A percentile compares a stretch with the other conserved stretches of the same genome.
Conservation (phyloP, 2,329 filamentous ascomycete species). For the Sclerotinia sclerotiorum region DNA sequence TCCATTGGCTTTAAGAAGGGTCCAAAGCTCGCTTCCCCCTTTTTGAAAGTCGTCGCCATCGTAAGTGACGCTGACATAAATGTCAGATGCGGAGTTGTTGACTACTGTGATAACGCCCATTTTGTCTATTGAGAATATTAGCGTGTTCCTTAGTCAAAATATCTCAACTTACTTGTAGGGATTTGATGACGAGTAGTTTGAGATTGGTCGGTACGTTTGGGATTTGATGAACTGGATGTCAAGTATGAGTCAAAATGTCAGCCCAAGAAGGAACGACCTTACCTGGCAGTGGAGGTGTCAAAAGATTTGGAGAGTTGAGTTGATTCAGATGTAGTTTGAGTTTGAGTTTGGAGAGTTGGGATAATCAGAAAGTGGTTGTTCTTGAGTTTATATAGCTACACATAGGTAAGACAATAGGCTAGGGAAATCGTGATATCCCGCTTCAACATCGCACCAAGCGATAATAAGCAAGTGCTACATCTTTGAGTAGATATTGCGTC, state of each 20-base stretch:
- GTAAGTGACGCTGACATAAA: slow-evolving; percentile 16
- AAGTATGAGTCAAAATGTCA: background rate
- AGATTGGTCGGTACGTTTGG: background rate
- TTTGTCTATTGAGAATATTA: slow-evolving; percentile 11
- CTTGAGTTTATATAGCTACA: slow-evolving; percentile 17
- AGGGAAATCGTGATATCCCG: background rate
- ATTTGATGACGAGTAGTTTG: background rate
- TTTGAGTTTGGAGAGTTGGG: slow-evolving; percentile 3
- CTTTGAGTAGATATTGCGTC: background rate
- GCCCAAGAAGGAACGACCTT: background rate
- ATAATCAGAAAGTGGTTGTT: background rate
- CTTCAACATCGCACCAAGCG: background rate
- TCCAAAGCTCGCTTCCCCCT: slow-evolving; percentile 5
- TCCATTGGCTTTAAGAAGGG: background rate
- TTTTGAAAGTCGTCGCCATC: slow-evolving; percentile 11
- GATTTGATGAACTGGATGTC: background rate
- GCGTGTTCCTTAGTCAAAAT: background rate
- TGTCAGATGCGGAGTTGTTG: background rate
- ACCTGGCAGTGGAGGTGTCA: slow-evolving; percentile 5
- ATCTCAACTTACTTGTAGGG: slow-evolving; percentile 1
- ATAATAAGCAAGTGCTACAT: background rate
- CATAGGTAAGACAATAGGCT: slow-evolving; percentile 1
- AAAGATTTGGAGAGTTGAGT: background rate
- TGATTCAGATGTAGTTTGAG: background rate
- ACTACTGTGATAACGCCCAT: slow-evolving; percentile 14